Percentiles rank a stretch among this genome's conserved stretches.
Evolutionary conservation across 2,329 filamentous ascomycete genomes (phyloP).

Genomic region (Fusarium subtropicale): DNA sequence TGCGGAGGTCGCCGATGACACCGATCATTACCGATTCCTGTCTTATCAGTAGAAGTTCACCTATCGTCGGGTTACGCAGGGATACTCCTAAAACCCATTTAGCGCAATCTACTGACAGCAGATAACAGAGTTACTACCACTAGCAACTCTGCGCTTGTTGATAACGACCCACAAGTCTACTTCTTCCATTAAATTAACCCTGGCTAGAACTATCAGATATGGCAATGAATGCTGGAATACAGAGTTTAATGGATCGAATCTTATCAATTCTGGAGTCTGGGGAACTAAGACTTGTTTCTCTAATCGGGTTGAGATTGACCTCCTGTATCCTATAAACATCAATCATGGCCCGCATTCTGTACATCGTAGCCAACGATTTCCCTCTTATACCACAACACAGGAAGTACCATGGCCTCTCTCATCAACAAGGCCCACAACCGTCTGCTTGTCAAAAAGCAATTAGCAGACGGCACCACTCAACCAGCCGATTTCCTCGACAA

Average conservation of each 20-base stretch:
- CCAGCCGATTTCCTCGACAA: conserved; percentile 20
- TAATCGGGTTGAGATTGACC: neutral
- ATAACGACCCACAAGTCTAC: neutral
- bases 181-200: neutral
- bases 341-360: neutral
- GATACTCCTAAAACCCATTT: neutral
- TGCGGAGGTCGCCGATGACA: conserved; percentile 10
- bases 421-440: neutral
- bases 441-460: conserved; percentile 1
- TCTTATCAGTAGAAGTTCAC: conserved; percentile 6
- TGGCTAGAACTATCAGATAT: neutral
- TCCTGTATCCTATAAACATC: neutral
- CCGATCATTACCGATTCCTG: neutral
- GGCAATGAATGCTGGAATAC: neutral
- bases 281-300: neutral
- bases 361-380: neutral
- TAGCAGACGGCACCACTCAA: neutral
- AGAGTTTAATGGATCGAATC: neutral
- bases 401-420: neutral
- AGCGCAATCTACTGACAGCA: neutral
- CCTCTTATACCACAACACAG: rapidly evolving
- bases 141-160: neutral
- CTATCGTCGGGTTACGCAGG: neutral
- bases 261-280: conserved; percentile 2
- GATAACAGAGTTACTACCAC: neutral